Percentiles rank a stretch among this genome's conserved stretches.
phyloP scores from a whole-genome alignment of 2,329 filamentous ascomycete species.

The Spiromastix sp. region DNA sequence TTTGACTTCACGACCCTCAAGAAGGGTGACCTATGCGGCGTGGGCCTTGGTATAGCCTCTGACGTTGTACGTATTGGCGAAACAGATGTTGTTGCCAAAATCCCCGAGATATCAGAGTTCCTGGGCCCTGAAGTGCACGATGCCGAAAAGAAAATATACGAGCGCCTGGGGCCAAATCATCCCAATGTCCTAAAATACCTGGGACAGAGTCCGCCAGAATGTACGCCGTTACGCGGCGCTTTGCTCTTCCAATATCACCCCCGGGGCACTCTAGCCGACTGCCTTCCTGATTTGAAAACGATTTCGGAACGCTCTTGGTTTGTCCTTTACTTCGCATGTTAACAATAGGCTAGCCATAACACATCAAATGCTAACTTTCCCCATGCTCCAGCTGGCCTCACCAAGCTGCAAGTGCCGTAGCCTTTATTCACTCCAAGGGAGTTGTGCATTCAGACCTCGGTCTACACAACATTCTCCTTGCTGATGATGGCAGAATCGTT shows the following conservation, averaged over 20 bases:
- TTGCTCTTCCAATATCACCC: conserved; percentile 5
- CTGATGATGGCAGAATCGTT: conserved; percentile 13
- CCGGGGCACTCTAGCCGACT: conserved; percentile 1
- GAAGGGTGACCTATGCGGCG: not conserved
- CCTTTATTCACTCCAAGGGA: conserved; percentile 7
- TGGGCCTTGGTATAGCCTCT: not conserved
- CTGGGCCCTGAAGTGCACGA: not conserved
- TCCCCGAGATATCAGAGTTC: not conserved
- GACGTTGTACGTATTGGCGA: not conserved
- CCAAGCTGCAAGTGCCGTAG: conserved; percentile 10
- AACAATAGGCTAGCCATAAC: no score
- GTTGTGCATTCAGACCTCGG: conserved; percentile 13
- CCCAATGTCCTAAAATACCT: conserved; percentile 3
- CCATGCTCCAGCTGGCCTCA: conserved; percentile 9
- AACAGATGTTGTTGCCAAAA: not conserved
- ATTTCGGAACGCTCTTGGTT: not conserved
- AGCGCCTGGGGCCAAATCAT: not conserved
- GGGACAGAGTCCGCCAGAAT: conserved; percentile 1
- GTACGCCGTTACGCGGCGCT: not conserved
- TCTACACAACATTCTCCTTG: conserved; percentile 14
- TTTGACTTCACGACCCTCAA: not conserved
- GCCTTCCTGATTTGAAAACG: not conserved
- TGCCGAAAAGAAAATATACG: not conserved
- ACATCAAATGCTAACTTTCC: no score
- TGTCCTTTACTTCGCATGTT: no score